Evolutionary conservation across 2,329 filamentous ascomycete species (phyloP).

Genomic region (Diaporthe eres): DNA sequence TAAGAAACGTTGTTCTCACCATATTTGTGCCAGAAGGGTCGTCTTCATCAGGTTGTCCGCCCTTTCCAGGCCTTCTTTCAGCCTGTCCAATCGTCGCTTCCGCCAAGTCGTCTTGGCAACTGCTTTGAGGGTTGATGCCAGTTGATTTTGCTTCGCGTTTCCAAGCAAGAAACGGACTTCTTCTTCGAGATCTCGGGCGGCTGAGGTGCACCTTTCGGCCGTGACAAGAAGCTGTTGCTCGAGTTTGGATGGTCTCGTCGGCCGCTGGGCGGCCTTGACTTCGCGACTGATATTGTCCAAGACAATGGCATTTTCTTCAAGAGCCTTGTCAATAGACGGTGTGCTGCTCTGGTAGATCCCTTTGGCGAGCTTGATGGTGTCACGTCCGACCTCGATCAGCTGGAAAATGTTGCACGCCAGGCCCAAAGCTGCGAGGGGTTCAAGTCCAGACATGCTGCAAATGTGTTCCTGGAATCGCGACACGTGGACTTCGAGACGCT

Average conservation of each 20-base stretch:
- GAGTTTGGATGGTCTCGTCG: neutral
- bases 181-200: constrained; percentile 18
- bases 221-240: neutral
- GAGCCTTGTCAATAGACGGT: neutral
- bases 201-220: neutral
- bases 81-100: constrained; percentile 16
- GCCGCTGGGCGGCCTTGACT: neutral
- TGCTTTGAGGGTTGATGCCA: constrained; percentile 2
- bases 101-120: constrained; percentile 20
- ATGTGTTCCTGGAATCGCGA: no score
- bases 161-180: constrained; percentile 1
- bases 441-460: constrained; percentile 19
- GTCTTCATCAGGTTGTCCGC: constrained; percentile 9
- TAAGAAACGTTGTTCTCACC: neutral
- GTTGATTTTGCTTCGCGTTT: constrained; percentile 1
- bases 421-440: constrained; percentile 28
- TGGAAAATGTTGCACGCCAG: constrained; percentile 27
- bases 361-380: constrained; percentile 12
- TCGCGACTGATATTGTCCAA: neutral
- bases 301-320: neutral
- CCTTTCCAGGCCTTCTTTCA: neutral
- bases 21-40: constrained; percentile 13
- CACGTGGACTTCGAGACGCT: no score
- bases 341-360: neutral
- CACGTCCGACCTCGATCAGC: constrained; percentile 1